Evolutionary conservation across 164 flowering plant species (phyloP).

Genomic region (Magnolia changhungtana): DNA sequence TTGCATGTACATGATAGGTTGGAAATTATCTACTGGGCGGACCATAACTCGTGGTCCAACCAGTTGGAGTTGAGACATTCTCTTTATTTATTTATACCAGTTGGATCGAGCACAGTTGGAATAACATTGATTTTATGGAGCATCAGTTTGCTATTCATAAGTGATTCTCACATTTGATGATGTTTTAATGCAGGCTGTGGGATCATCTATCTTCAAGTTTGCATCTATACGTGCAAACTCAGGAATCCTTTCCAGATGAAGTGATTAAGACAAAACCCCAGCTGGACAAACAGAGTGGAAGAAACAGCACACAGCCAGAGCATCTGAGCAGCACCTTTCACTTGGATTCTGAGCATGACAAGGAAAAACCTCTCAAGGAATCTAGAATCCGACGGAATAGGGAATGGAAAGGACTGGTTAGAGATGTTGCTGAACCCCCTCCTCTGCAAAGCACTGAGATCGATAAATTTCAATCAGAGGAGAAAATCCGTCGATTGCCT

Average conservation of each 20-base stretch:
- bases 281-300: constrained; percentile 18
- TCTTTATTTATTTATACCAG: background rate
- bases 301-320: constrained; percentile 17
- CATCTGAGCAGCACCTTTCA: constrained; percentile 5
- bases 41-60: too few species aligned
- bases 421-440: constrained; percentile 55
- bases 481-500: constrained; percentile 27
- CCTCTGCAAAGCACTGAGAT: constrained; percentile 50
- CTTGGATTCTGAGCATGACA: constrained; percentile 43
- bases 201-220: constrained; percentile 69
- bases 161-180: constrained; percentile 3
- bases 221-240: constrained; percentile 48
- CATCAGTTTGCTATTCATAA: background rate
- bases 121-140: background rate
- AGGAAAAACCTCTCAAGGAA: constrained; percentile 30
- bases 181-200: constrained; percentile 71
- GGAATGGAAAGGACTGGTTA: constrained; percentile 57
- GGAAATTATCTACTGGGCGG: too few species aligned
- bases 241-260: constrained; percentile 35
- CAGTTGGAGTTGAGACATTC: too few species aligned
- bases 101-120: background rate
- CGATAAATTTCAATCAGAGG: constrained; percentile 28
- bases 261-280: constrained; percentile 26
- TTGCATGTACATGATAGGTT: too few species aligned
- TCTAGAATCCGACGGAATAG: constrained; percentile 46